Evolutionary conservation across 495 filamentous ascomycete genomes (phyloP), one percentile per base, ranked within the genome.

Genomic region (Penicillium dipodomyicola): DNA sequence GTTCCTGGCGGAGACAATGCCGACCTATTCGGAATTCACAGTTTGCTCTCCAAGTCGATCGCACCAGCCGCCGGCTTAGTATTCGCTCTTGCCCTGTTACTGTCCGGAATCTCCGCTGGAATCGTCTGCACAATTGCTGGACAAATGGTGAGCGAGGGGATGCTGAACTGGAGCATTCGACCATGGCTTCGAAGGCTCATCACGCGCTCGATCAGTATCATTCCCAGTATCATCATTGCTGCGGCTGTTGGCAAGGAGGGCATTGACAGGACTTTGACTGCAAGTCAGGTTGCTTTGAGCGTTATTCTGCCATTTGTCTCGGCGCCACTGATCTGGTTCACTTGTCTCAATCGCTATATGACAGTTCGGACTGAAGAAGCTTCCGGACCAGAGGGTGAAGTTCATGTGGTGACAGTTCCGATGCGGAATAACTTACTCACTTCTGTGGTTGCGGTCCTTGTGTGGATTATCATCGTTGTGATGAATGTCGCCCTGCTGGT

Each of bases 271-370:
- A 87, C 91, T 4, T 72, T 96, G 35, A 91, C 84, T 50, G 91
- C 81, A 3, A 85, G 77, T 17, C 91, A 96, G 68, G 90, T 96
- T 51, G 90, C 84, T 2, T 72, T 96, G 40, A 90, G 87, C 59
- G 80, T 92, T 4, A 87, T 91, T 27, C 72, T 96, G 33, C 91
- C 91, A 0, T 90, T 96, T 65, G 84, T 93, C 29, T 84, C 81
- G 11, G 90, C 89, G 4, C 92, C 92, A 19, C 72, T 96, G 20
- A 87, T 96, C 60, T 96, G 86, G 68, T 96, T 96, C 63, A 96
- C 92, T 1, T 90, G 87, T 57, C 77, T 85, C 43, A 85, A 87
- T 56, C 81, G 83, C 60, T 94, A 89, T 67, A 96, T 96, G 92
- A 87, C 80, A 22, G 90, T 90, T 6, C 64, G 71, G 14, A 63